These are phyloP conservation scores for Skeletonema menzelii DNA, from an alignment of 108 stramenopile species.

Conservation along the genomic window DNA sequence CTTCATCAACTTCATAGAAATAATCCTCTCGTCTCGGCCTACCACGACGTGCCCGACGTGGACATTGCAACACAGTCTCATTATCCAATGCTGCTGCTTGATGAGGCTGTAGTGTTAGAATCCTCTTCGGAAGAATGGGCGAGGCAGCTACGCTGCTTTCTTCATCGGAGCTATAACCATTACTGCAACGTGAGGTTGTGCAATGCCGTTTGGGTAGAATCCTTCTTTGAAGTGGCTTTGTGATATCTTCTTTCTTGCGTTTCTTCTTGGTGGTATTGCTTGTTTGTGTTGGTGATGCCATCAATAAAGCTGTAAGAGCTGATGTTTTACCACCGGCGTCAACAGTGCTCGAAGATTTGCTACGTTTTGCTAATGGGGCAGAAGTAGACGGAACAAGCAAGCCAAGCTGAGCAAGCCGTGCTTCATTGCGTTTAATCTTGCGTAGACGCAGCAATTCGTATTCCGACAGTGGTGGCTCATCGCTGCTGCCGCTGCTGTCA, in stretches of 20 bases:
- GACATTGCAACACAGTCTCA: constrained; percentile 9
- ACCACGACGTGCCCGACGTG: constrained; percentile 18
- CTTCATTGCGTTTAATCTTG: constrained; percentile 36
- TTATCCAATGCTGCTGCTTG: not conserved
- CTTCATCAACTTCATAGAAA: constrained; percentile 26
- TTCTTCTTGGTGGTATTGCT: not conserved
- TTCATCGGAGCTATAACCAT: not conserved
- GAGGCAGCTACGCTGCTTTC: constrained; percentile 1
- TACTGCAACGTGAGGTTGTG: not conserved
- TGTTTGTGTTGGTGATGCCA: no score
- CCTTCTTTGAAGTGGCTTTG: not conserved
- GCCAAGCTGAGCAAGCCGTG: not conserved
- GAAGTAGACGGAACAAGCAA: not conserved
- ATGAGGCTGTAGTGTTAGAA: constrained; percentile 5
- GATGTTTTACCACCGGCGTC: no score
- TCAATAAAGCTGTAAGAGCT: no score
- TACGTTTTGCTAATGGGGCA: no score
- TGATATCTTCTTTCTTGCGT: not conserved
- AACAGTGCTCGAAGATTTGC: no score
- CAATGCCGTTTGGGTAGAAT: constrained; percentile 6
- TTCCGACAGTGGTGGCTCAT: constrained; percentile 2
- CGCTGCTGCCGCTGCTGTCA: not conserved
- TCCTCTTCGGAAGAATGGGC: not conserved
- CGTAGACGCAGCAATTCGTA: constrained; percentile 35
- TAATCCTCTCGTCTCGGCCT: constrained; percentile 30